Conservation (phyloP, 345 rosid genomes). For the Capsella bursapastoris region DNA sequence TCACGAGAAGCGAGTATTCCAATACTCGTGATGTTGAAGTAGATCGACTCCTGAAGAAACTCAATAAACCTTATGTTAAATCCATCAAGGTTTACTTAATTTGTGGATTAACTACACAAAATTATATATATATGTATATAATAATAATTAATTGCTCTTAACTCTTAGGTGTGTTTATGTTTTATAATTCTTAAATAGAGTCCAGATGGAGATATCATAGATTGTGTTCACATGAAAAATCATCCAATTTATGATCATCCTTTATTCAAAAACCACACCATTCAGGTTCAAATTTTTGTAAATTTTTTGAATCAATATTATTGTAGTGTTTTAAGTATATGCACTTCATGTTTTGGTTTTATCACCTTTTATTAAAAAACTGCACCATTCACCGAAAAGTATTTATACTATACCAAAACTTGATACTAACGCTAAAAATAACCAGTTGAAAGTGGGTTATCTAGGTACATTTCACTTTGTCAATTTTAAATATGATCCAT, state of each 20-base stretch:
- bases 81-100: conserved; percentile 11
- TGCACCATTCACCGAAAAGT: background rate
- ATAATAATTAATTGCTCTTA: background rate
- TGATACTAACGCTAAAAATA: background rate
- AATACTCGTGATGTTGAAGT: background rate
- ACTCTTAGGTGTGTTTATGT: background rate
- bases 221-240: conserved; percentile 26
- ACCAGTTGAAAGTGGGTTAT: background rate
- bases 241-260: conserved; percentile 28
- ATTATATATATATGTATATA: background rate
- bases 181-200: conserved; percentile 4
- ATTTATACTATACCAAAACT: background rate
- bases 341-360: background rate
- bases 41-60: background rate
- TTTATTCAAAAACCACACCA: conserved; percentile 24
- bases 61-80: conserved; percentile 24
- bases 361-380: background rate
- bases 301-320: background rate
- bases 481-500: background rate
- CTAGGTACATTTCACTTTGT: background rate
- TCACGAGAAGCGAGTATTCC: background rate
- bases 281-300: background rate
- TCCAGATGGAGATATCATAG: conserved; percentile 32
- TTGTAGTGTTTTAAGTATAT: too few relatives aligned
- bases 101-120: background rate